These are phyloP conservation scores for Pleurotus salmoneostramineus DNA, from an alignment of 768 basidiomycete species.

Conservation along the genomic window DNA sequence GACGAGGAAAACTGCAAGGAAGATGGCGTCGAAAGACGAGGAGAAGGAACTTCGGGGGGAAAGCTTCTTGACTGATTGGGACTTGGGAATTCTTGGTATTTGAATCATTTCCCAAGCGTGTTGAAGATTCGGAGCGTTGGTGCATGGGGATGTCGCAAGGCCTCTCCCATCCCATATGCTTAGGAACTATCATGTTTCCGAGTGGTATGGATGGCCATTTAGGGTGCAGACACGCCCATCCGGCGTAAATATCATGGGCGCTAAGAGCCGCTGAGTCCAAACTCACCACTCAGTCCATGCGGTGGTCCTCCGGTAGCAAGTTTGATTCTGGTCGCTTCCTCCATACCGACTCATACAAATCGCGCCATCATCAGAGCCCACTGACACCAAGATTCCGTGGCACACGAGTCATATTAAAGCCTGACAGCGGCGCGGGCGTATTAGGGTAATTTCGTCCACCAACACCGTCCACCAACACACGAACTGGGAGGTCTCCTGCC, in stretches of 20 bases:
- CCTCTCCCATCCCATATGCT: conserved; percentile 11
- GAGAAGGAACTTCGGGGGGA: not conserved
- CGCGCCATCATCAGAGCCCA: too few species aligned
- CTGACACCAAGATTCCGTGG: too few species aligned
- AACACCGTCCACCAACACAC: too few species aligned
- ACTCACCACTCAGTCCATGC: not conserved
- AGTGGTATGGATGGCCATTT: not conserved
- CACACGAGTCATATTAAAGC: too few species aligned
- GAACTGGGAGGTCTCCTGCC: too few species aligned
- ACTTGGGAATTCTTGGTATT: not conserved
- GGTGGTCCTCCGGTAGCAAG: not conserved
- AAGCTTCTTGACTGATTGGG: not conserved
- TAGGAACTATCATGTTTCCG: conserved; percentile 14
- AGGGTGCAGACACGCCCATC: not conserved
- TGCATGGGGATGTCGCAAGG: not conserved
- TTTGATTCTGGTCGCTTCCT: too few species aligned
- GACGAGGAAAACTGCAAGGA: not conserved
- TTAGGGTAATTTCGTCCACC: too few species aligned
- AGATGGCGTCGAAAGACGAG: not conserved
- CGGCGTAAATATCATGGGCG: not conserved
- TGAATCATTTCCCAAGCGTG: not conserved
- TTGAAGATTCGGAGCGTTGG: not conserved
- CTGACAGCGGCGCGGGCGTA: too few species aligned
- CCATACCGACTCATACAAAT: too few species aligned
- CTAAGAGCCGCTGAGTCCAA: not conserved